Conservation (phyloP, 1,284 basidiomycete species). For the Fomitopsis schrenkii region DNA sequence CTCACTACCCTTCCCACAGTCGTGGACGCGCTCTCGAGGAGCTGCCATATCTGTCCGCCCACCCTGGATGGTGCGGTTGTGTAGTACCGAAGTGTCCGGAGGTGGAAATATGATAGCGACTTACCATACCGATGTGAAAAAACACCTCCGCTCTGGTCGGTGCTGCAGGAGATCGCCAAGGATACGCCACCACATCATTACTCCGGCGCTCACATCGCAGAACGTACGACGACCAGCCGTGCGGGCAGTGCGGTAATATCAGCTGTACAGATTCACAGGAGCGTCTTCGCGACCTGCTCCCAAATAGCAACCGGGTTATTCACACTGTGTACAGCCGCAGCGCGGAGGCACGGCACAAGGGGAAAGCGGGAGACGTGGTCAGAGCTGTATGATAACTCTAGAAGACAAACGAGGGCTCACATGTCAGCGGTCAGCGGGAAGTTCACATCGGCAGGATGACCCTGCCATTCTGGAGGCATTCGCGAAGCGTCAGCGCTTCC, state of each 20-base stretch:
- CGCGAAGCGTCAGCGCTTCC: neutral
- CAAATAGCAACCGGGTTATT: constrained; percentile 50
- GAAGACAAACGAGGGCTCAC: constrained; percentile 28
- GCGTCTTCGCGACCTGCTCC: constrained; percentile 33
- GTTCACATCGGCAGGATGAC: constrained; percentile 49
- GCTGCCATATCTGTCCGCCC: neutral
- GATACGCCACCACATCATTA: neutral
- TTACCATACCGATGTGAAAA: neutral
- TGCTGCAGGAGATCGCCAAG: neutral
- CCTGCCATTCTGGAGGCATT: constrained; percentile 48
- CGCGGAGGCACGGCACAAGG: neutral
- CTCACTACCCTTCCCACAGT: neutral
- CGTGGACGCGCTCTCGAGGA: neutral
- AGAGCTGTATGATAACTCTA: neutral
- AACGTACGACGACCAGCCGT: neutral
- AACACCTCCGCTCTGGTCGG: too few relatives aligned
- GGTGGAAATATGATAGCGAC: neutral
- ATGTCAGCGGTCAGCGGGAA: constrained; percentile 44
- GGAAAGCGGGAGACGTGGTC: neutral
- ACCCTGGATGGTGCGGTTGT: too few relatives aligned
- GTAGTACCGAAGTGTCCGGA: too few relatives aligned
- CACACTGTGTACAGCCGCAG: constrained; percentile 24
- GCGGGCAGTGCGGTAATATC: too few relatives aligned
- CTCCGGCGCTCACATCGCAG: neutral
- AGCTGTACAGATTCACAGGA: constrained; percentile 14